A percentile compares a stretch with the other conserved stretches of the same genome.
phyloP scores from a whole-genome alignment of 1,284 basidiomycete genomes.

The Sutorius eximius region DNA sequence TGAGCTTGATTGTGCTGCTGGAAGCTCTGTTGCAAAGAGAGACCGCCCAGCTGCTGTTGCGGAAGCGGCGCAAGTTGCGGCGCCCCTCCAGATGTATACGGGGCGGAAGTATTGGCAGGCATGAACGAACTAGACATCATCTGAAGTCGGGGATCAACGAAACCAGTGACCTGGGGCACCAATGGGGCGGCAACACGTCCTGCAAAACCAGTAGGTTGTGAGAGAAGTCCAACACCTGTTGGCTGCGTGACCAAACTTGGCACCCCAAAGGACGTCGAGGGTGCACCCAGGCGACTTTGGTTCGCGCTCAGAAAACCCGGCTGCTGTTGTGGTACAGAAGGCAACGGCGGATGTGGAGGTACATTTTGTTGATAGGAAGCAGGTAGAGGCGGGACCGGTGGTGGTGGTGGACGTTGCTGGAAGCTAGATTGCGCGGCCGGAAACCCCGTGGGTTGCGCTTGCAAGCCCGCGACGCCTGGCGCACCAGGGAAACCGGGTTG shows the following conservation, averaged over 20 bases:
- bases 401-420: conserved; percentile 51
- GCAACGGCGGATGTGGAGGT: conserved; percentile 36
- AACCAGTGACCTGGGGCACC: conserved; percentile 80
- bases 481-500: conserved; percentile 40
- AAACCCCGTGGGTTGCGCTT: conserved; percentile 54
- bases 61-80: conserved; percentile 67
- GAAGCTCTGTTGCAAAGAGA: conserved; percentile 72
- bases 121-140: conserved; percentile 89
- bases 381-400: conserved; percentile 62
- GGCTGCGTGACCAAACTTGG: conserved; percentile 15
- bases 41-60: conserved; percentile 52
- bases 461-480: conserved; percentile 38
- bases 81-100: conserved; percentile 57
- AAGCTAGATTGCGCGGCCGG: conserved; percentile 39
- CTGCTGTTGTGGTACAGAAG: conserved; percentile 41
- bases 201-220: conserved; percentile 45
- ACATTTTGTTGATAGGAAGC: conserved; percentile 61
- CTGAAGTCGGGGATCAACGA: conserved; percentile 76
- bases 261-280: conserved; percentile 6
- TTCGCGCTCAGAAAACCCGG: conserved; percentile 53
- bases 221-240: conserved; percentile 20
- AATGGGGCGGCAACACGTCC: conserved; percentile 51
- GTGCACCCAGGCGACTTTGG: conserved; percentile 17
- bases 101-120: conserved; percentile 66
- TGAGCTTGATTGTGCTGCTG: conserved; percentile 79